Conservation (phyloP, 495 filamentous ascomycete genomes). For the Sabuloglossum arenarium region DNA sequence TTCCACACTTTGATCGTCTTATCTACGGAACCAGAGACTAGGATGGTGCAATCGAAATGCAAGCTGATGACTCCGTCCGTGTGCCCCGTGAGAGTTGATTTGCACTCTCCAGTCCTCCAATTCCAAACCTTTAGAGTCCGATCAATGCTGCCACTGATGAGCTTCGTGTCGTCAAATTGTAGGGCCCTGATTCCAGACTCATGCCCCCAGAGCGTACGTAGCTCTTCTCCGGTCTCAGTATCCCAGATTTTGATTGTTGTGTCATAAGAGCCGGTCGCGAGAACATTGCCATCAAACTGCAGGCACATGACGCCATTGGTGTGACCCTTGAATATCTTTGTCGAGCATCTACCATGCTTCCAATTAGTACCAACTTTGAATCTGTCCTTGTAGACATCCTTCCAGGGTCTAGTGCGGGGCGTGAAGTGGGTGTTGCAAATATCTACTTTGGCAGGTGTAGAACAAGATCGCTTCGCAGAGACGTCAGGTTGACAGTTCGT, state of each 20-base stretch:
- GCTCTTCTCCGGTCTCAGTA: slow-evolving; percentile 64
- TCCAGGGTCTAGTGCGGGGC: slow-evolving; percentile 54
- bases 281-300: slow-evolving; percentile 82
- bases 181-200: slow-evolving; percentile 63
- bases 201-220: slow-evolving; percentile 69
- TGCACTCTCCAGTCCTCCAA: slow-evolving; percentile 77
- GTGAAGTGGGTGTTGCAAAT: slow-evolving; percentile 20
- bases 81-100: slow-evolving; percentile 62
- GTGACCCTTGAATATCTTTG: slow-evolving; percentile 68
- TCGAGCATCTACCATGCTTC: slow-evolving; percentile 78
- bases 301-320: slow-evolving; percentile 89
- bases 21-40: slow-evolving; percentile 78
- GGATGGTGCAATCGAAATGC: slow-evolving; percentile 62
- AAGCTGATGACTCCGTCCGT: slow-evolving; percentile 61
- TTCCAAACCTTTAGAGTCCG: slow-evolving; percentile 82
- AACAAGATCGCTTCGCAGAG: background rate
- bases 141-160: slow-evolving; percentile 72
- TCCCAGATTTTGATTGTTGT: slow-evolving; percentile 91
- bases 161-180: slow-evolving; percentile 79
- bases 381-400: slow-evolving; percentile 75
- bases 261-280: slow-evolving; percentile 92
- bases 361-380: slow-evolving; percentile 87
- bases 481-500: background rate
- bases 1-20: slow-evolving; percentile 86
- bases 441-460: background rate